A percentile compares a stretch with the other conserved stretches of the same genome.
Evolutionary conservation across 495 filamentous ascomycete genomes (phyloP).

Genomic region (Talaromyces proteolyticus): DNA sequence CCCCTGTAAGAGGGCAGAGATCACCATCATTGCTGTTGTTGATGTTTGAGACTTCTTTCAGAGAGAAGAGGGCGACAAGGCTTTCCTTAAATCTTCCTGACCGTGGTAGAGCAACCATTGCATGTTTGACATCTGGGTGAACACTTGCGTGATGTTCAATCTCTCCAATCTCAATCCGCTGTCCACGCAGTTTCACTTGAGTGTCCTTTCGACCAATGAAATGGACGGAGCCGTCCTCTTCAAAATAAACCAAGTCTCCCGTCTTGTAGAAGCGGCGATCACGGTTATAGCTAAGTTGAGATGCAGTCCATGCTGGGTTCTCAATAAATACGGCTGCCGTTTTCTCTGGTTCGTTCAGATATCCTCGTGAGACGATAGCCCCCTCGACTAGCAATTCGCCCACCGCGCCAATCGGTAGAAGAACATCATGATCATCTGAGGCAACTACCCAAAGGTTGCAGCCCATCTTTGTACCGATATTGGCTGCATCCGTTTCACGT

Average conservation of each 20-base stretch:
- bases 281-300: background rate
- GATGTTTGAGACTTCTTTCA: conserved; percentile 16
- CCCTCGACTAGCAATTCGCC: conserved; percentile 54
- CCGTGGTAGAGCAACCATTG: conserved; percentile 35
- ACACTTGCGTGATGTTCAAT: conserved; percentile 48
- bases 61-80: conserved; percentile 29
- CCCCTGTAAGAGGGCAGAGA: conserved; percentile 17
- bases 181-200: conserved; percentile 62
- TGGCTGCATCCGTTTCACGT: background rate
- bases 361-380: conserved; percentile 40
- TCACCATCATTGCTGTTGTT: conserved; percentile 14
- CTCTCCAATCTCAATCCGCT: conserved; percentile 59
- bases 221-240: conserved; percentile 46
- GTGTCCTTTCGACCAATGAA: conserved; percentile 60
- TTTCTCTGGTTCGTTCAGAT: conserved; percentile 43
- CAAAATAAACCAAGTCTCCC: conserved; percentile 56
- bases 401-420: conserved; percentile 42
- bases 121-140: conserved; percentile 26
- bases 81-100: conserved; percentile 31
- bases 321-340: conserved; percentile 38
- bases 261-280: conserved; percentile 48
- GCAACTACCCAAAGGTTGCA: conserved; percentile 4
- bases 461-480: conserved; percentile 7
- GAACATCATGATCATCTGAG: conserved; percentile 12
- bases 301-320: conserved; percentile 14